phyloP scores from a whole-genome alignment of 2,329 filamentous ascomycete genomes.

The Cryphonectria carpinicola region DNA sequence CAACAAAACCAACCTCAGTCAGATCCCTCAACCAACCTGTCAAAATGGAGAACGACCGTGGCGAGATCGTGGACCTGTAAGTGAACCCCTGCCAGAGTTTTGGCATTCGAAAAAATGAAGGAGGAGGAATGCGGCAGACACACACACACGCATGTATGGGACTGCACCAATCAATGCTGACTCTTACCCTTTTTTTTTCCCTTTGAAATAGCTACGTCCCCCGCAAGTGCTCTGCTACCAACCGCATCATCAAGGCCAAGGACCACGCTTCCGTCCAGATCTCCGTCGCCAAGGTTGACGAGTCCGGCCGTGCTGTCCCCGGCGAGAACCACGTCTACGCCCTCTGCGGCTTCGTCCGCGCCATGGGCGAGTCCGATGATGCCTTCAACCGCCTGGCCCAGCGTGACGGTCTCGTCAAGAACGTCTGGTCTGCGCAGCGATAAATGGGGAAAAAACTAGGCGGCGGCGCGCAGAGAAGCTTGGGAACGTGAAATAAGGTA shows the following conservation, averaged over 20 bases:
- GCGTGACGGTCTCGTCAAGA: slow-evolving; percentile 96
- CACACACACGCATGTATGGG: neutral
- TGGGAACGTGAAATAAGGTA: slow-evolving; percentile 34
- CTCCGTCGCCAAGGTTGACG: slow-evolving; percentile 96
- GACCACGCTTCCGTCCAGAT: slow-evolving; percentile 99
- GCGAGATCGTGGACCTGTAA: slow-evolving; percentile 99
- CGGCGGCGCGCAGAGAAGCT: slow-evolving; percentile 31
- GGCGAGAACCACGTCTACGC: slow-evolving; percentile 98
- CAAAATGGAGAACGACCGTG: slow-evolving; percentile 98
- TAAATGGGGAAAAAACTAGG: slow-evolving; percentile 43
- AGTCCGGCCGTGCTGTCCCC: slow-evolving; percentile 91
- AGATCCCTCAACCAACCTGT: slow-evolving; percentile 46
- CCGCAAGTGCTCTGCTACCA: slow-evolving; percentile 98
- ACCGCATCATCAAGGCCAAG: slow-evolving; percentile 99
- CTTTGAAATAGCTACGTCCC: slow-evolving; percentile 78
- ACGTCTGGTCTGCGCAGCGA: slow-evolving; percentile 83
- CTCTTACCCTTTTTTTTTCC: slow-evolving; percentile 21
- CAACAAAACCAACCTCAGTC: slow-evolving; percentile 34
- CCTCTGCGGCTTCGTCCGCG: slow-evolving; percentile 95
- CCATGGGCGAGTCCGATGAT: slow-evolving; percentile 98
- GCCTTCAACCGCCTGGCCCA: slow-evolving; percentile 93
- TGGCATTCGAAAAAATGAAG: too few relatives aligned
- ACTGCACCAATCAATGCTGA: slow-evolving; percentile 35
- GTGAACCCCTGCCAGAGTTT: slow-evolving; percentile 40
- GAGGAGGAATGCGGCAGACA: neutral